These are phyloP conservation scores for Serendipita sp. DNA, from an alignment of 768 basidiomycete genomes.

Conservation along the genomic window DNA sequence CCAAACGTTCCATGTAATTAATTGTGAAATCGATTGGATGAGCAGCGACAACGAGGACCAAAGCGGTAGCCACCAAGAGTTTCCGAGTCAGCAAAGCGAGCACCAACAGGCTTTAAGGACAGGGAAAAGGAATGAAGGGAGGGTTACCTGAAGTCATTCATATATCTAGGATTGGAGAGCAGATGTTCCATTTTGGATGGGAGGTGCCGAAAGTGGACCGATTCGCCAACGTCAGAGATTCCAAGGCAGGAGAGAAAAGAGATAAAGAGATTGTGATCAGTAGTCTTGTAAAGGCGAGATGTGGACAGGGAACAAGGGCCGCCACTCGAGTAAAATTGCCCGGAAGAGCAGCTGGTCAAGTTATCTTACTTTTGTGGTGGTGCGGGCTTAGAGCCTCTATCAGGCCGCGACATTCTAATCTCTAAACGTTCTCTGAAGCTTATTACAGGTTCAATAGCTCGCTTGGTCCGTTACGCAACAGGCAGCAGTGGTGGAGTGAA, in stretches of 20 bases:
- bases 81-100: background rate
- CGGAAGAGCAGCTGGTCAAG: background rate
- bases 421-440: background rate
- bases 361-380: slow-evolving; percentile 1
- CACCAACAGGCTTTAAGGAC: background rate
- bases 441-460: background rate
- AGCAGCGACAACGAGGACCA: background rate
- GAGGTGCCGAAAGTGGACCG: background rate
- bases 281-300: too few species aligned
- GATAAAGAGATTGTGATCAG: background rate
- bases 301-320: too few species aligned
- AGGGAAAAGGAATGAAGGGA: background rate
- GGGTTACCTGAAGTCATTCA: slow-evolving; percentile 1
- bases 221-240: background rate
- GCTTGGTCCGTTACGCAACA: background rate
- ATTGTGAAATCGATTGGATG: background rate
- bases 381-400: background rate
- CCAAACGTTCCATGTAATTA: background rate
- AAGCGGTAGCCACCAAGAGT: background rate
- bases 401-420: background rate
- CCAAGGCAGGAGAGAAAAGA: background rate
- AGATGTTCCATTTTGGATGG: slow-evolving; percentile 2
- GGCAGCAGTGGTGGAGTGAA: background rate
- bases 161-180: slow-evolving; percentile 4
- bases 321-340: too few species aligned